Percentiles rank a stretch among this genome's conserved stretches.
Conservation (phyloP, 2,329 filamentous ascomycete genomes). For the Malbranchea cinnamomea region DNA sequence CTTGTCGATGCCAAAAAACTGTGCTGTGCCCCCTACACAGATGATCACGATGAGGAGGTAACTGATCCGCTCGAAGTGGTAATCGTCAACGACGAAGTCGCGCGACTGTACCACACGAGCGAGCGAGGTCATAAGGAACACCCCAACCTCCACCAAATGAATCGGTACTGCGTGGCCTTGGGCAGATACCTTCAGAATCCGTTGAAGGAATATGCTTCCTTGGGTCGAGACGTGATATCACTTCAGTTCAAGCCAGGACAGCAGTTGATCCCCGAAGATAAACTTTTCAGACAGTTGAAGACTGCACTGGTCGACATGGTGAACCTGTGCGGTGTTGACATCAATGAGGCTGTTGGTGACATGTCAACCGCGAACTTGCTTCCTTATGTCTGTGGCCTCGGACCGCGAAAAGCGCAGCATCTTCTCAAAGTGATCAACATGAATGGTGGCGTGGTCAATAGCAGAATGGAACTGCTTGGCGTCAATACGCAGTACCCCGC, state of each 20-base stretch:
- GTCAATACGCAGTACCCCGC: slow-evolving; percentile 70
- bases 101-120: slow-evolving; percentile 89
- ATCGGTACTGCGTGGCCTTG: slow-evolving; percentile 77
- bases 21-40: slow-evolving; percentile 66
- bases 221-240: slow-evolving; percentile 76
- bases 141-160: slow-evolving; percentile 61
- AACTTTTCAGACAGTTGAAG: slow-evolving; percentile 72
- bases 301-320: slow-evolving; percentile 98
- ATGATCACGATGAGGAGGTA: slow-evolving; percentile 62
- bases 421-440: slow-evolving; percentile 80
- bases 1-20: slow-evolving; percentile 66
- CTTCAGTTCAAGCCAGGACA: slow-evolving; percentile 83
- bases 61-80: slow-evolving; percentile 75
- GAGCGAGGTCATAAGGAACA: slow-evolving; percentile 65
- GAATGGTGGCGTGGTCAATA: slow-evolving; percentile 74
- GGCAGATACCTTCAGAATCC: slow-evolving; percentile 90
- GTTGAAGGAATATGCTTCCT: slow-evolving; percentile 86
- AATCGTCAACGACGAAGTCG: slow-evolving; percentile 90
- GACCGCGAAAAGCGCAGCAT: slow-evolving; percentile 76
- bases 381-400: slow-evolving; percentile 80
- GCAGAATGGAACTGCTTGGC: slow-evolving; percentile 75
- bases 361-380: slow-evolving; percentile 72
- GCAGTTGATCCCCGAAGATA: slow-evolving; percentile 73
- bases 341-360: slow-evolving; percentile 80
- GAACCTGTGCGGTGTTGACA: slow-evolving; percentile 87